These are phyloP conservation scores for Fusarium redolens DNA, from an alignment of 2,329 filamentous ascomycete species.

Conservation along the genomic window DNA sequence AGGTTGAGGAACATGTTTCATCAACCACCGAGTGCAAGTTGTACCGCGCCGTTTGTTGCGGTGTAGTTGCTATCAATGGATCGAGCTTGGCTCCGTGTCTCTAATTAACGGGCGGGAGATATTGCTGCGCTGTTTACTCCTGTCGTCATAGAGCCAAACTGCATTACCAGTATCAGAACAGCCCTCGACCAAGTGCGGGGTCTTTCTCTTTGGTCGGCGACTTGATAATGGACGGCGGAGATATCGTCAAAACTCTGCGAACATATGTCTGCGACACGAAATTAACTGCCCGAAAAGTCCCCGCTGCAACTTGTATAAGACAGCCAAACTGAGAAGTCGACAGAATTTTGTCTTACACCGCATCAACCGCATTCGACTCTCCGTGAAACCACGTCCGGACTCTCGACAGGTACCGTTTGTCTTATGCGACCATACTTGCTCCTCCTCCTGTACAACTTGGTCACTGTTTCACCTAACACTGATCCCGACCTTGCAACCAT, in stretches of 20 bases:
- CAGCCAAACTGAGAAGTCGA: background rate
- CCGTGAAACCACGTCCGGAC: constrained; percentile 8
- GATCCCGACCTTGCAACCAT: constrained; percentile 48
- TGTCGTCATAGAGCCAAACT: background rate
- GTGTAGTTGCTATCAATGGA: background rate
- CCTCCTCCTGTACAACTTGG: constrained; percentile 15
- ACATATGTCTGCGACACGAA: constrained; percentile 18
- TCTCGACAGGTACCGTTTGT: constrained; percentile 17
- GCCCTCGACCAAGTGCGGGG: constrained; percentile 16
- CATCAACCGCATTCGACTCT: constrained; percentile 4
- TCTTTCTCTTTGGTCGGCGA: constrained; percentile 6
- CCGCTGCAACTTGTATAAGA: constrained; percentile 43
- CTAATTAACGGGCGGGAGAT: background rate
- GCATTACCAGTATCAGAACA: background rate
- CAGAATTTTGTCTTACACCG: constrained; percentile 7
- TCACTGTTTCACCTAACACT: constrained; percentile 13
- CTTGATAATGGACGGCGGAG: constrained; percentile 11
- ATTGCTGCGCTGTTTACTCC: background rate
- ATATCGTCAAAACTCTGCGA: constrained; percentile 34
- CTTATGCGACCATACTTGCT: constrained; percentile 16
- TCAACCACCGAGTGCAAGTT: background rate
- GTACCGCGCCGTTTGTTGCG: background rate
- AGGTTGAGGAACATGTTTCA: background rate
- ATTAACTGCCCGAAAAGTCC: constrained; percentile 49
- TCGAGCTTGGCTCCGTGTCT: background rate